phyloP scores from a whole-genome alignment of 2,329 filamentous ascomycete species.

The Arthrobotrys sinensis region DNA sequence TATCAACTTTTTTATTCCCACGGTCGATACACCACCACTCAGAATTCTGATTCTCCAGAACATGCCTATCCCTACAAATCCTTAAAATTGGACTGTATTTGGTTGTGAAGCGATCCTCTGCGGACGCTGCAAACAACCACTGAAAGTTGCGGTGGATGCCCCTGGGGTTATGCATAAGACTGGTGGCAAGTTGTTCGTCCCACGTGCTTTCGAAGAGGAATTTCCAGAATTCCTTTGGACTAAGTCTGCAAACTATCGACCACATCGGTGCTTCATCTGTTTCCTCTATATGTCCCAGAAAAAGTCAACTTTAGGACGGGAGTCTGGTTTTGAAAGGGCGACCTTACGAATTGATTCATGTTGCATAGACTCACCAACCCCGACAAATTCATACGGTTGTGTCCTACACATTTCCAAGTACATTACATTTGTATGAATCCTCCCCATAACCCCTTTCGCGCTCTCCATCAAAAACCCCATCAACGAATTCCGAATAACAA shows the following conservation, averaged over 20 bases:
- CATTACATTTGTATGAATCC: background rate
- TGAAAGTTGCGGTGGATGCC: background rate
- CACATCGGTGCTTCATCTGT: background rate
- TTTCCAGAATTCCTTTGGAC: conserved; percentile 20
- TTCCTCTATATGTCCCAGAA: background rate
- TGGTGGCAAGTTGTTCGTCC: background rate
- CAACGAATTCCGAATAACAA: conserved; percentile 1
- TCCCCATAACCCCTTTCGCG: background rate
- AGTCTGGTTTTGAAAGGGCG: no score
- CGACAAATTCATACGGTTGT: background rate
- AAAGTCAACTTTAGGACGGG: no score
- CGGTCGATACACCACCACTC: background rate
- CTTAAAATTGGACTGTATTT: conserved; percentile 16
- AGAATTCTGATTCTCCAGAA: background rate
- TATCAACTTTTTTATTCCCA: background rate
- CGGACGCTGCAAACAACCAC: background rate
- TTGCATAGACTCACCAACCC: background rate
- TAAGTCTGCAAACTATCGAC: background rate
- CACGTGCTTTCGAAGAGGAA: conserved; percentile 14
- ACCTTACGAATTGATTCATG: background rate
- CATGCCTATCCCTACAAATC: conserved; percentile 4
- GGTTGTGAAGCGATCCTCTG: background rate
- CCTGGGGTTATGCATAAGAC: background rate
- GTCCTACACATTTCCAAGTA: conserved; percentile 3
- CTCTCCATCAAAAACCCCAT: background rate